Base-by-base conservation (phyloP, 108 stramenopile species). In the Skeletonema menzelii region DNA sequence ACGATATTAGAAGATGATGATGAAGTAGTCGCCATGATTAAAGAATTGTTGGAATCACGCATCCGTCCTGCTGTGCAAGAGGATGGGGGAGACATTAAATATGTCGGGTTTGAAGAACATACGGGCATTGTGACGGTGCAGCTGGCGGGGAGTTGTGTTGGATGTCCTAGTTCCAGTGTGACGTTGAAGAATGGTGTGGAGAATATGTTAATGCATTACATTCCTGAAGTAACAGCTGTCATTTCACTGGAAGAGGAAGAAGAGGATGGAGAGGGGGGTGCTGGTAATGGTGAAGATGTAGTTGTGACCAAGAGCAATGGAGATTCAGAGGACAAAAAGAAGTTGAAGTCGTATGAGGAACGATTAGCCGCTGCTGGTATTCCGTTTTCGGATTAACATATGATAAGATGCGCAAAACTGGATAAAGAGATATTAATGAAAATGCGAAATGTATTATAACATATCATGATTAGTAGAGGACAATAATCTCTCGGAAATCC, bases 121-220 rank as follows among this genome's bases (percentile, higher is more conserved):
- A 87, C 90, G 3, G 96, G 96, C 6, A 70, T 96, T 30, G 95
- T 96, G 14, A 84, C 85, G 12, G 91, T 96, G 12, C 69, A 83
- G 70, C 63, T 93, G 8, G 91, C 91, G 1, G 99, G 99, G 14
- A 84, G 87, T 55, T 99, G 99, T 83, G 96, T 96, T 0, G 99
- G 98, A 8, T 99, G 99, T 70, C 99, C 99, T 27, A 86, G 83
- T 38, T 94, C 93, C 24, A 83, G 91, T 64, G 94, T 98, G 14
- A 99, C 99, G 4, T 85, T 99, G 67, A 97, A 97, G 85, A 86
- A 97, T 59, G 99, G 99, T 7, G 99, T 99, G 8, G 99, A 99
- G 83, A 98, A 97, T 75, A 99, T 99, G 99, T 76, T 99, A 40
- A 97, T 96, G 98, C 99, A 99, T 82, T 99, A 99, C 77, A 93